Conservation (phyloP, 1,139 yeast genomes). For the Debaryomyces subglobosus region DNA sequence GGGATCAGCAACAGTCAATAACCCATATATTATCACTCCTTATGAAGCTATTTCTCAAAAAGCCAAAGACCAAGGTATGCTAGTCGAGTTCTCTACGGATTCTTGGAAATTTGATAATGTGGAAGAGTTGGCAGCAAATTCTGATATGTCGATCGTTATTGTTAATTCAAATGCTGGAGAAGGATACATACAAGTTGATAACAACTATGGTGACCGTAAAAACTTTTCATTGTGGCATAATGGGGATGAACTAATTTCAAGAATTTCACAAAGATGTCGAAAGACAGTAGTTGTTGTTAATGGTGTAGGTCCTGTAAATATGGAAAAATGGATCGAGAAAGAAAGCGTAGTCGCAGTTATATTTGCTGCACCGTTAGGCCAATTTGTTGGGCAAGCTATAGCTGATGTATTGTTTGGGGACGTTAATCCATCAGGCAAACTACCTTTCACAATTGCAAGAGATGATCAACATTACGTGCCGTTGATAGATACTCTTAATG, state of each 20-base stretch:
- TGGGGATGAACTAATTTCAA: constrained; percentile 56
- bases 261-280: constrained; percentile 49
- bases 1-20: constrained; percentile 56
- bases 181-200: constrained; percentile 59
- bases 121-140: constrained; percentile 49
- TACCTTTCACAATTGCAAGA: constrained; percentile 66
- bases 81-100: constrained; percentile 46
- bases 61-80: constrained; percentile 47
- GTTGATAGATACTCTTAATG: constrained; percentile 44
- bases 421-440: constrained; percentile 60
- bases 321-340: constrained; percentile 62
- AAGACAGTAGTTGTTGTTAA: constrained; percentile 62
- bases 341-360: constrained; percentile 61
- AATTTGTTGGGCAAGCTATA: constrained; percentile 47
- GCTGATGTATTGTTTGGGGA: constrained; percentile 58
- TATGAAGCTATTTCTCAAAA: constrained; percentile 51
- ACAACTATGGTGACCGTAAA: constrained; percentile 62
- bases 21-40: constrained; percentile 59
- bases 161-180: constrained; percentile 61
- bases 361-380: constrained; percentile 61
- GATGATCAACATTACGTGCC: constrained; percentile 58
- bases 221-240: constrained; percentile 62
- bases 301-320: constrained; percentile 61
- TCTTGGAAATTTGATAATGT: constrained; percentile 48
- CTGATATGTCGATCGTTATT: constrained; percentile 56